Conservation (phyloP, 2,329 filamentous ascomycete species). For the Cordyceps farinosa region DNA sequence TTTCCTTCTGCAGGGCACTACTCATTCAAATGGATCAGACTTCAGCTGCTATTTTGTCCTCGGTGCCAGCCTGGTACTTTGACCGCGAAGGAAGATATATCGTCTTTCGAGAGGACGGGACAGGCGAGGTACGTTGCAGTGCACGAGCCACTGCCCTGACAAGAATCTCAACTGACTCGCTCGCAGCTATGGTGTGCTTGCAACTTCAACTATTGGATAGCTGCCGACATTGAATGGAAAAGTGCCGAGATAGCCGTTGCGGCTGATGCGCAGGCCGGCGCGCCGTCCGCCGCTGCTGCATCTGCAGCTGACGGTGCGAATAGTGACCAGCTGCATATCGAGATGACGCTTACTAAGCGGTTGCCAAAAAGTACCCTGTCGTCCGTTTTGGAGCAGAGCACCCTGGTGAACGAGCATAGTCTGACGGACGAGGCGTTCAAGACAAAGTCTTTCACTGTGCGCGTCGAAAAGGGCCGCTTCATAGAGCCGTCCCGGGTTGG, state of each 20-base stretch:
- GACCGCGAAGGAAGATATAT: neutral
- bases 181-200: neutral
- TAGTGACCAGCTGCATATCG: neutral
- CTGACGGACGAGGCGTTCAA: neutral
- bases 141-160: too few relatives aligned
- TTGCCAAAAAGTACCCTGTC: neutral
- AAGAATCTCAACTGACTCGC: too few relatives aligned
- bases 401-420: neutral
- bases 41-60: neutral
- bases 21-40: neutral
- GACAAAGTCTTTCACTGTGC: neutral
- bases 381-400: neutral
- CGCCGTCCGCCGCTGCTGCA: neutral
- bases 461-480: neutral
- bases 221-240: neutral
- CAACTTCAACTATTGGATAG: neutral
- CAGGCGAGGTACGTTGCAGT: neutral
- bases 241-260: neutral
- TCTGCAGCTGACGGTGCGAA: neutral
- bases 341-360: neutral
- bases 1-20: too few relatives aligned
- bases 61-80: constrained; percentile 2
- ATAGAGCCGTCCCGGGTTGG: neutral
- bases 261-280: neutral
- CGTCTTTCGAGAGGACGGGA: neutral